Percentiles rank a stretch among this genome's conserved stretches.
Evolutionary conservation across 2,329 filamentous ascomycete genomes (phyloP).

Genomic region (Rhytidhysteron rufulum): DNA sequence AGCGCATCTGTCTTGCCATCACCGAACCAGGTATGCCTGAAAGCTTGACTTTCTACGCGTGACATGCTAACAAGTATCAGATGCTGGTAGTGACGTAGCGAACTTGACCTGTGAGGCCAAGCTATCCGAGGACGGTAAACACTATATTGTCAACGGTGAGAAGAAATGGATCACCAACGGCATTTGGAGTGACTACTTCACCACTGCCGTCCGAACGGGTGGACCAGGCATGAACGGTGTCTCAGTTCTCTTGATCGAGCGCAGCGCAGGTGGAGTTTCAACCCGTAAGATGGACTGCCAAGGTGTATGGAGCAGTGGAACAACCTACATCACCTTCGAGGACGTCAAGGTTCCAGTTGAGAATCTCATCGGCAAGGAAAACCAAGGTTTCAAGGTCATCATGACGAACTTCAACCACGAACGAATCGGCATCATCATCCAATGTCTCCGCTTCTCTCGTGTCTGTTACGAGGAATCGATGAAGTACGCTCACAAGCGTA

Average conservation of each 20-base stretch:
- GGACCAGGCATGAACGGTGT: constrained; percentile 89
- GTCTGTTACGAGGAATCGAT: constrained; percentile 96
- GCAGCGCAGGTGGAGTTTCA: constrained; percentile 75
- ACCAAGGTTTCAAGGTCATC: constrained; percentile 97
- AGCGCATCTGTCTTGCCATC: constrained; percentile 95
- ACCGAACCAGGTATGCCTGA: constrained; percentile 63
- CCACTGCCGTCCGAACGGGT: constrained; percentile 88
- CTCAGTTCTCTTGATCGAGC: constrained; percentile 87
- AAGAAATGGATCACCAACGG: constrained; percentile 99
- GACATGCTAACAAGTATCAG: constrained; percentile 41
- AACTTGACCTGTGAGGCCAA: constrained; percentile 96
- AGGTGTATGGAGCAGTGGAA: constrained; percentile 92
- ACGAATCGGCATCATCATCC: constrained; percentile 97
- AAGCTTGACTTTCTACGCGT: not conserved
- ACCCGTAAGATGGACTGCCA: constrained; percentile 98
- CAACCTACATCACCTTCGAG: constrained; percentile 96
- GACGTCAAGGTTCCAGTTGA: constrained; percentile 99
- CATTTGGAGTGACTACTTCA: constrained; percentile 96
- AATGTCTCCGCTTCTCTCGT: constrained; percentile 89
- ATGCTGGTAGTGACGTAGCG: constrained; percentile 91
- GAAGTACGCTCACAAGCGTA: constrained; percentile 96
- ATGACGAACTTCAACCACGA: constrained; percentile 99
- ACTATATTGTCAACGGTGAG: constrained; percentile 99
- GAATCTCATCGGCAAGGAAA: constrained; percentile 96
- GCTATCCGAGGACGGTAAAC: constrained; percentile 90